Percentiles rank a stretch among this genome's conserved stretches.
Conservation (phyloP, 2,329 filamentous ascomycete species). For the Mollisiaceae sp. region DNA sequence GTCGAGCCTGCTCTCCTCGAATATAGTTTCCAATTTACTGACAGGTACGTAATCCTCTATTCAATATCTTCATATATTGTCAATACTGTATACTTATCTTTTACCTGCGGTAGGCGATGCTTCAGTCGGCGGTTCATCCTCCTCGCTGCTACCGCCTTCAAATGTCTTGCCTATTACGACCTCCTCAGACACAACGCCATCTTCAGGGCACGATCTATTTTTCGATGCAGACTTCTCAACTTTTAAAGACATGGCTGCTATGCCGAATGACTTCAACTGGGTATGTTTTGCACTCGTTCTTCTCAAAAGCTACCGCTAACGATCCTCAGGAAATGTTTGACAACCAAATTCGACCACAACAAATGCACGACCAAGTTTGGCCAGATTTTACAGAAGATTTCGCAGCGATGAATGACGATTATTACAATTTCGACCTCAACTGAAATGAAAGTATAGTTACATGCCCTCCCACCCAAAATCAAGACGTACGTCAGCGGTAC, state of each 20-base stretch:
- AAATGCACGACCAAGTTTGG: slow-evolving; percentile 23
- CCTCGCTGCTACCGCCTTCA: neutral
- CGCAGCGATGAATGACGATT: slow-evolving; percentile 14
- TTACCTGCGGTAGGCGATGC: neutral
- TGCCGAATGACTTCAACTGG: slow-evolving; percentile 36
- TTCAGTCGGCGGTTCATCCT: neutral
- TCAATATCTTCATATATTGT: neutral
- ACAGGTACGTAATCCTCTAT: slow-evolving; percentile 16
- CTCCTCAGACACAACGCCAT: slow-evolving; percentile 6
- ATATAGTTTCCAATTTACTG: slow-evolving; percentile 14
- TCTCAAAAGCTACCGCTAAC: neutral
- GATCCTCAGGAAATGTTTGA: slow-evolving; percentile 31
- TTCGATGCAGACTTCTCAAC: slow-evolving; percentile 17
- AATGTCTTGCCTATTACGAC: neutral
- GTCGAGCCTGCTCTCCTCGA: neutral
- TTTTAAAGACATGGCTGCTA: slow-evolving; percentile 28
- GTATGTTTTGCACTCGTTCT: slow-evolving; percentile 22
- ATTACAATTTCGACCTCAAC: slow-evolving; percentile 6
- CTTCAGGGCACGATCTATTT: neutral
- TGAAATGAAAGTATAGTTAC: slow-evolving; percentile 4
- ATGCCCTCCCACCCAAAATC: neutral
- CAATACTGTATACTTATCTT: neutral
- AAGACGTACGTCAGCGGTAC: slow-evolving; percentile 19
- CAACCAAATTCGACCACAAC: slow-evolving; percentile 25
- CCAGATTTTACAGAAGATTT: slow-evolving; percentile 22